Evolutionary conservation across 2,329 filamentous ascomycete species (phyloP), one percentile per base, ranked within the genome.

Genomic region (Dissoconium aciculare): DNA sequence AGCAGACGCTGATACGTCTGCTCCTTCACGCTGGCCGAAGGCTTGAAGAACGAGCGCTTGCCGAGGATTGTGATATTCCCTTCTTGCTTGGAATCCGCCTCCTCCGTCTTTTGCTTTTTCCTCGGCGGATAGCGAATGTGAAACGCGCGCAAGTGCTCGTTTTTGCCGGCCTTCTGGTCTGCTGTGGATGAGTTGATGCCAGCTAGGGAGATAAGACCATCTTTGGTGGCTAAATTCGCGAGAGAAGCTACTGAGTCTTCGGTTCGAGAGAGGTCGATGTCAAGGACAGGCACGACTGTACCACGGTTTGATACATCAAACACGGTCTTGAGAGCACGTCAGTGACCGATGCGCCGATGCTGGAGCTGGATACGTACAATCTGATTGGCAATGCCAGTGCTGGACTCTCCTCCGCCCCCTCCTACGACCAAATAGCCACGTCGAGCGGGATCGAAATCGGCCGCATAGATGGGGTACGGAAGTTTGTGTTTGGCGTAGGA

Each of bases 221-320:
- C 56, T 61, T 69, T 55, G 48, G 67, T 50, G 59, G 67, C 41
- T 5, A 82, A 74, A 31, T 78, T 71, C 25, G 74, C 82, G 29
- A 94, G 65, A 32, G 79, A 85, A 41, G 78, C 83, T 35, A 92
- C 81, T 34, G 79, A 91, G 57, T 95, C 87, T 59, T 94, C 85
- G 50, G 85, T 73, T 44, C 73, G 69, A 38, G 79, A 79, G 28
- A 93, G 71, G 36, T 83, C 74, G 48, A 87, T 65, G 44, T 92
- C 80, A 41, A 74, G 71, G 13, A 67, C 62, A n/a, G 53, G 48
- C 42, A 77, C 62, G 39, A 73, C 66, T 29, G 82, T 60, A 28
- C 74, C 69, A 33, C 71, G 63, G 21, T 69, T 73, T 45, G 70
- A 72, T n/a, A 75, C 67, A 52, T 87, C 75, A 39, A 92, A 65